These are phyloP conservation scores for Mucor circinelloides DNA, from an alignment of 371 early-diverging fungal species.

Conservation along the genomic window DNA sequence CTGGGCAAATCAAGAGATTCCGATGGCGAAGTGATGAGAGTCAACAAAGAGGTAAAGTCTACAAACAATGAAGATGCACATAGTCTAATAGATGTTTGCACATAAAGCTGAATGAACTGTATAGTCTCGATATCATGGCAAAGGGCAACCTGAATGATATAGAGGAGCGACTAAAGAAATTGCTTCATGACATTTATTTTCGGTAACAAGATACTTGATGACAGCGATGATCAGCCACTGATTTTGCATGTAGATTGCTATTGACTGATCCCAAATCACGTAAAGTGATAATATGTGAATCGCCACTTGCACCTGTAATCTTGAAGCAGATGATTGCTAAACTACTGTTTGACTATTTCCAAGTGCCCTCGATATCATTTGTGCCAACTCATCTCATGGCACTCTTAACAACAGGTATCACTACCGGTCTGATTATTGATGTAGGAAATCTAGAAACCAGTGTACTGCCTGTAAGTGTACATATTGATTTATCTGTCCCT, in stretches of 20 bases:
- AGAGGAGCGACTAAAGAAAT: slow-evolving; percentile 42
- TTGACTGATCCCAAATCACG: slow-evolving; percentile 85
- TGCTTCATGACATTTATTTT: slow-evolving; percentile 51
- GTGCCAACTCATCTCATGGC: slow-evolving; percentile 78
- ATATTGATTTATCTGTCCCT: not conserved
- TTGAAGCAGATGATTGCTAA: slow-evolving; percentile 74
- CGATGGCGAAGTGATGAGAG: slow-evolving; percentile 50
- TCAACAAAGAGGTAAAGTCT: slow-evolving; percentile 43
- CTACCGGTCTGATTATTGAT: slow-evolving; percentile 84
- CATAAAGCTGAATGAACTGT: slow-evolving; percentile 52
- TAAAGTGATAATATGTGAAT: slow-evolving; percentile 87
- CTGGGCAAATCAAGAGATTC: slow-evolving; percentile 27
- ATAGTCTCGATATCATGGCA: slow-evolving; percentile 55
- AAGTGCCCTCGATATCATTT: slow-evolving; percentile 85
- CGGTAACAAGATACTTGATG: slow-evolving; percentile 25
- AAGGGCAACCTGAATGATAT: slow-evolving; percentile 36
- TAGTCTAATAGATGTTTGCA: not conserved
- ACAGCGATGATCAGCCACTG: not conserved
- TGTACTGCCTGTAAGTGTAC: slow-evolving; percentile 72
- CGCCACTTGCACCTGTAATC: slow-evolving; percentile 72
- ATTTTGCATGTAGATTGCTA: slow-evolving; percentile 49
- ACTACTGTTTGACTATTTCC: slow-evolving; percentile 77
- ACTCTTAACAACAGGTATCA: slow-evolving; percentile 76
- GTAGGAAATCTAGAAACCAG: slow-evolving; percentile 79
- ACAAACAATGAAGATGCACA: not conserved